Evolutionary conservation across 2,329 filamentous ascomycete species (phyloP).

Genomic region (Colletotrichum costaricense): DNA sequence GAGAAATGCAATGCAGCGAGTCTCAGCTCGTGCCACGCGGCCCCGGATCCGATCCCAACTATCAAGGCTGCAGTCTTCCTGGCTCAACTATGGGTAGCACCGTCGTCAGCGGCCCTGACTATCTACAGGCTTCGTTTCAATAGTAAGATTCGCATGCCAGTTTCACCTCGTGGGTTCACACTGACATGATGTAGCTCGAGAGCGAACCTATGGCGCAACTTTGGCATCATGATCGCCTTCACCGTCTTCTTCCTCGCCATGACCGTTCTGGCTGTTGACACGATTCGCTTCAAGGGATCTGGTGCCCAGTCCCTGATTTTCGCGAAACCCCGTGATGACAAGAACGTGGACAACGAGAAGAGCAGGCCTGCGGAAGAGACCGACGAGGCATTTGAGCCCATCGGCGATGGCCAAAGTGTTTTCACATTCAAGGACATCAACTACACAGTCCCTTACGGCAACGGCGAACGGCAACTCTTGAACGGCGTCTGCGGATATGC

Average conservation of each 20-base stretch:
- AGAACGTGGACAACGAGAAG: constrained; percentile 40
- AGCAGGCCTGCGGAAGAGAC: constrained; percentile 43
- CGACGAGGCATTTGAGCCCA: constrained; percentile 54
- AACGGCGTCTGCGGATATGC: constrained; percentile 75
- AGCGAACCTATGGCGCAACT: constrained; percentile 78
- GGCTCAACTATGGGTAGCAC: constrained; percentile 61
- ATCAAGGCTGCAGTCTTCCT: constrained; percentile 67
- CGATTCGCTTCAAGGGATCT: constrained; percentile 65
- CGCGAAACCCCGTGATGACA: neutral
- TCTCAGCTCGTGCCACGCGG: constrained; percentile 59
- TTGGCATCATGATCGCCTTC: constrained; percentile 82
- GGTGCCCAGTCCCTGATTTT: constrained; percentile 34
- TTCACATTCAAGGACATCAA: constrained; percentile 79
- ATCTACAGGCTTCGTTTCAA: constrained; percentile 61
- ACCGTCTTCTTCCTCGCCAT: constrained; percentile 78
- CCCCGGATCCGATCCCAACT: constrained; percentile 49
- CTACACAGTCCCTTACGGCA: constrained; percentile 72
- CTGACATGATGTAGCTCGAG: constrained; percentile 44
- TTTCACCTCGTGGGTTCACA: too few species aligned
- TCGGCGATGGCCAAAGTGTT: constrained; percentile 69
- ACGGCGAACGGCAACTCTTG: constrained; percentile 24
- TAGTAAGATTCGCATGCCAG: constrained; percentile 50
- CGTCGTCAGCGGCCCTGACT: constrained; percentile 65
- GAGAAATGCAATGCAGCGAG: constrained; percentile 60
- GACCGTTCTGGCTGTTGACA: constrained; percentile 77